phyloP scores from a whole-genome alignment of 1,139 yeast species.

The Starmera stellimalicola region DNA sequence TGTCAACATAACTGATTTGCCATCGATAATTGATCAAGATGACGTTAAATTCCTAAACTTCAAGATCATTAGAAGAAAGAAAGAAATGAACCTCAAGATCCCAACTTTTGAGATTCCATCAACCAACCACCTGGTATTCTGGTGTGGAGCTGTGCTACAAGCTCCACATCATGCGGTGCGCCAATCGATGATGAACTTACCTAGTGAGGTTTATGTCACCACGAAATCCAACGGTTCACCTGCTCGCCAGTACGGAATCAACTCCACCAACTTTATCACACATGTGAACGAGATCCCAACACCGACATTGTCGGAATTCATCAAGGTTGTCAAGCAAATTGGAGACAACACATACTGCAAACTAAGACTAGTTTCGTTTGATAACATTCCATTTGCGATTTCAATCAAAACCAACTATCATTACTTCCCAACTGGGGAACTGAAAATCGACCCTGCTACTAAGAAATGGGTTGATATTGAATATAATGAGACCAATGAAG shows the following conservation, averaged over 20 bases:
- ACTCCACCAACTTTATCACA: slow-evolving; percentile 75
- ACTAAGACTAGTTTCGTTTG: slow-evolving; percentile 73
- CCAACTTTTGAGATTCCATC: slow-evolving; percentile 49
- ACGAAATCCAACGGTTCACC: slow-evolving; percentile 74
- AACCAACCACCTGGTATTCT: slow-evolving; percentile 59
- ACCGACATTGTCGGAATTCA: slow-evolving; percentile 55
- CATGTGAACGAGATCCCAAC: slow-evolving; percentile 78
- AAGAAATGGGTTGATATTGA: slow-evolving; percentile 43
- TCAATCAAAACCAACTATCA: slow-evolving; percentile 84
- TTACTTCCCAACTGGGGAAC: slow-evolving; percentile 77
- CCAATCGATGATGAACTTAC: slow-evolving; percentile 68
- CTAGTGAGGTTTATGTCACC: slow-evolving; percentile 77
- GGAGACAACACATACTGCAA: slow-evolving; percentile 79
- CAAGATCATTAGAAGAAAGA: slow-evolving; percentile 54
- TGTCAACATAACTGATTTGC: slow-evolving; percentile 56
- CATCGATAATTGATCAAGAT: slow-evolving; percentile 14
- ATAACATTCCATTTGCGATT: slow-evolving; percentile 76
- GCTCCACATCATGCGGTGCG: slow-evolving; percentile 63
- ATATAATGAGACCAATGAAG: slow-evolving; percentile 16
- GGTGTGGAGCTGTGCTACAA: slow-evolving; percentile 75
- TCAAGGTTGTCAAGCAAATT: slow-evolving; percentile 51
- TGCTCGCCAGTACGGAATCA: slow-evolving; percentile 74
- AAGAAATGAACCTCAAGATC: slow-evolving; percentile 46
- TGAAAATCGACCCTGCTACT: slow-evolving; percentile 34
- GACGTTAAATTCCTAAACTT: slow-evolving; percentile 36